Evolutionary conservation across 2,329 filamentous ascomycete genomes (phyloP), one percentile per base, ranked within the genome.

Genomic region (Talaromyces atroroseus): DNA sequence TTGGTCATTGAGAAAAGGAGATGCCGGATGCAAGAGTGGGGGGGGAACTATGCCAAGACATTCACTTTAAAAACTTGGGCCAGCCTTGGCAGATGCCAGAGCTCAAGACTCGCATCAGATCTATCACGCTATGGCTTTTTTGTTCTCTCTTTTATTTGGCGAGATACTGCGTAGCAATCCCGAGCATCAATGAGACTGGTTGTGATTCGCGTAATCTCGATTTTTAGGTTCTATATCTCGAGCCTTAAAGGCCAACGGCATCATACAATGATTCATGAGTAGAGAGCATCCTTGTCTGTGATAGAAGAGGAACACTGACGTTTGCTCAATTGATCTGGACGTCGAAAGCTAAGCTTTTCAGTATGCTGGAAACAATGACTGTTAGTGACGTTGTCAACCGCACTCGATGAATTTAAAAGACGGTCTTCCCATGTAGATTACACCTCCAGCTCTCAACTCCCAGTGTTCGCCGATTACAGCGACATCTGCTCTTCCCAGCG

Each of bases 11-110:
- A 45, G 50, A 44, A 59, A 62, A 55, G n/a, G 56, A n/a, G 18
- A 44, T 14, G 40, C 40, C 55, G 52, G 44, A 61, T 58, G 58
- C 49, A 56, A 59, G 51, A 52, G 52, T 48, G 48, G 56, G 46
- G 49, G 7, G 23, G 45, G 45, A 45, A n/a, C 51, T 26, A 18
- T 47, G 51, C 51, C 51, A 53, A 53, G 51, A 53, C 51, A 36
- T 47, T n/a, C 2, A 8, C 29, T 21, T 18, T 16, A 21, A 44
- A 21, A 44, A 10, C 20, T 21, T 42, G 40, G 18, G 6, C 16
- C 2, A 20, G 18, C n/a, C 40, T 44, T 44, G 40, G 40, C 40
- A 44, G 36, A 40, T 40, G 12, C 3, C n/a, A 40, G 36, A 40
- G 6, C 16, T 36, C 5, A 8, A 4, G 26, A 29, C 8, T 29